These are phyloP conservation scores for Terfezia boudieri DNA, from an alignment of 495 filamentous ascomycete species.

Conservation along the genomic window DNA sequence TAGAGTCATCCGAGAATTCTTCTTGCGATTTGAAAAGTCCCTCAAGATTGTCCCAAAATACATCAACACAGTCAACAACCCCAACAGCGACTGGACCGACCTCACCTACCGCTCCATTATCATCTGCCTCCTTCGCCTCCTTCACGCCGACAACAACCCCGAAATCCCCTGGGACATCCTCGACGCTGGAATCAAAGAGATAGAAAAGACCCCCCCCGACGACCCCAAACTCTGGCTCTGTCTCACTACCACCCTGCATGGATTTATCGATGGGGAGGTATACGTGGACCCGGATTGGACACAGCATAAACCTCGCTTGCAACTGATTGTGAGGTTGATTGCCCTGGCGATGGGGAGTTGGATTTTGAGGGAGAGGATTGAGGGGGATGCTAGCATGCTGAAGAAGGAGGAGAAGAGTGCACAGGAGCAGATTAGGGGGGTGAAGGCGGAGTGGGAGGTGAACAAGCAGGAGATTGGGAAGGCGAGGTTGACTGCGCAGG, in stretches of 20 bases:
- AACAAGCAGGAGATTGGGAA: constrained; percentile 10
- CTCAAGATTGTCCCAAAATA: constrained; percentile 11
- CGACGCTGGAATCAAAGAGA: constrained; percentile 6
- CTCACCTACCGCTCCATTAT: constrained; percentile 15
- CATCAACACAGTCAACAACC: constrained; percentile 14
- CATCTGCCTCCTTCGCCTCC: constrained; percentile 7
- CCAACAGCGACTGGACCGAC: constrained; percentile 15
- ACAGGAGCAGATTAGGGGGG: constrained; percentile 6
- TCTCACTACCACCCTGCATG: not conserved
- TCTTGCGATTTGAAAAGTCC: constrained; percentile 14
- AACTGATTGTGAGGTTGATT: constrained; percentile 6
- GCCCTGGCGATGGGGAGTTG: constrained; percentile 4
- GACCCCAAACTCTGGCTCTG: constrained; percentile 9
- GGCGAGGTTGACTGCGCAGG: constrained; percentile 8
- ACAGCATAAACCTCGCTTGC: constrained; percentile 1
- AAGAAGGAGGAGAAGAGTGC: constrained; percentile 3
- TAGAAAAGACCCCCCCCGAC: constrained; percentile 7
- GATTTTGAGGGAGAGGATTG: constrained; percentile 6
- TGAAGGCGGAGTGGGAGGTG: constrained; percentile 15
- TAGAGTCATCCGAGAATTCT: constrained; percentile 13
- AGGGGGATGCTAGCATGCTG: constrained; percentile 5
- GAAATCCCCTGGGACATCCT: constrained; percentile 5
- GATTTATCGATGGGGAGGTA: not conserved
- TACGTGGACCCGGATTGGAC: constrained; percentile 1
- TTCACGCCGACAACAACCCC: constrained; percentile 9